Conservation (phyloP, 1,284 basidiomycete genomes). For the Boletus nobilissimus region DNA sequence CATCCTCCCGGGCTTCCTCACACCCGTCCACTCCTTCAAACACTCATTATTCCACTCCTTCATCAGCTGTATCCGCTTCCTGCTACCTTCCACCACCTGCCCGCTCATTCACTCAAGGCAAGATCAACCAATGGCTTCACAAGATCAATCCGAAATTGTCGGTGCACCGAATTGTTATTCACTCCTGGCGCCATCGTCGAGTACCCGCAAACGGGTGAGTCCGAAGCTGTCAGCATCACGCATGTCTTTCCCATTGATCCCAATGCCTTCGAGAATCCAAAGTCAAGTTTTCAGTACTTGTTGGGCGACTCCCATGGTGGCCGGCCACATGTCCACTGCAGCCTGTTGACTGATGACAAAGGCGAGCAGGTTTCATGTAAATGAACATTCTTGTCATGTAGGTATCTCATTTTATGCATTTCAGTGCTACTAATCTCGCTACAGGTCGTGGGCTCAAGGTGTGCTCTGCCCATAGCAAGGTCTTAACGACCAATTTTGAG, state of each 20-base stretch:
- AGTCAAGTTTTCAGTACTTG: conserved; percentile 3
- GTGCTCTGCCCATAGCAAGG: not conserved
- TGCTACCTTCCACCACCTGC: not conserved
- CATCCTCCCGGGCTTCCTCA: too few relatives aligned
- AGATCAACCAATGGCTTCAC: not conserved
- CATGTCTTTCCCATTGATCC: too few relatives aligned
- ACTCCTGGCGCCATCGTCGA: not conserved
- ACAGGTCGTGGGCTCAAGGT: conserved; percentile 17
- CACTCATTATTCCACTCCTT: too few relatives aligned
- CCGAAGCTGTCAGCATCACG: too few relatives aligned
- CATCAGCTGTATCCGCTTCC: too few relatives aligned
- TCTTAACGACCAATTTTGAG: not conserved
- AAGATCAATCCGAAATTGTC: not conserved
- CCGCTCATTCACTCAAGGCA: not conserved
- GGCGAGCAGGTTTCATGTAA: not conserved
- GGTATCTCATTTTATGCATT: not conserved
- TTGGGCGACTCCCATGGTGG: not conserved
- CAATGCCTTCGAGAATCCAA: not conserved
- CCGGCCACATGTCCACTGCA: not conserved
- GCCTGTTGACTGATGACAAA: not conserved
- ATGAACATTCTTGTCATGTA: not conserved
- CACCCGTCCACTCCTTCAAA: too few relatives aligned
- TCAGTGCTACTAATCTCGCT: not conserved
- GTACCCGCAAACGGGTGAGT: not conserved
- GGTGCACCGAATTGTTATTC: not conserved